Conservation (phyloP, 2,329 filamentous ascomycete species). For the Ophiostoma tasmaniense region DNA sequence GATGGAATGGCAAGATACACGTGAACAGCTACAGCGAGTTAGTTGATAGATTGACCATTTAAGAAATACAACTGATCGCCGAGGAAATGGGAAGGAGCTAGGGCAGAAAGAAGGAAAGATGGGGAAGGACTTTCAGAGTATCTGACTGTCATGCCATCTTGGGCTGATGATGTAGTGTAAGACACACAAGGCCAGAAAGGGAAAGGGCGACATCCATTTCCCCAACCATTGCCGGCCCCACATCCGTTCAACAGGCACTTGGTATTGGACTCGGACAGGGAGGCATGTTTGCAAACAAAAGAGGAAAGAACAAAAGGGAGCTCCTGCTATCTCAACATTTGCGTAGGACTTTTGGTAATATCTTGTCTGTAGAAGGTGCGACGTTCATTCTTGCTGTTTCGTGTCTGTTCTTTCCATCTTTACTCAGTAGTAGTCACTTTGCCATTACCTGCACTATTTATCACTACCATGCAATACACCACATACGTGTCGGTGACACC, state of each 20-base stretch:
- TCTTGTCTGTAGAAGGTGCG: no score
- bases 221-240: conserved; percentile 16
- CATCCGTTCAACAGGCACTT: not conserved
- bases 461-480: not conserved
- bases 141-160: no score
- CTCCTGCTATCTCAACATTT: conserved; percentile 2
- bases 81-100: conserved; percentile 8
- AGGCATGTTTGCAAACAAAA: not conserved
- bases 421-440: no score
- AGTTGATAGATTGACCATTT: not conserved
- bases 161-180: not conserved
- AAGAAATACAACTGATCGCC: not conserved
- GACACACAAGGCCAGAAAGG: conserved; percentile 4
- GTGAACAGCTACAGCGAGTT: not conserved
- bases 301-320: not conserved
- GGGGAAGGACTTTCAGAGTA: not conserved
- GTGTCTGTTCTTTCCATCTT: not conserved
- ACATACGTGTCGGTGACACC: not conserved
- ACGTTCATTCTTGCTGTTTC: not conserved
- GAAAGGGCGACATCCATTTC: conserved; percentile 10
- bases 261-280: no score
- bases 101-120: not conserved
- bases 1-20: not conserved
- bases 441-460: no score
- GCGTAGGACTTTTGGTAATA: conserved; percentile 2